Percentiles rank a stretch among this genome's conserved stretches.
These are phyloP conservation scores for Eimeria necatrix DNA, from an alignment of 169 alveolate species.

Conservation along the genomic window DNA sequence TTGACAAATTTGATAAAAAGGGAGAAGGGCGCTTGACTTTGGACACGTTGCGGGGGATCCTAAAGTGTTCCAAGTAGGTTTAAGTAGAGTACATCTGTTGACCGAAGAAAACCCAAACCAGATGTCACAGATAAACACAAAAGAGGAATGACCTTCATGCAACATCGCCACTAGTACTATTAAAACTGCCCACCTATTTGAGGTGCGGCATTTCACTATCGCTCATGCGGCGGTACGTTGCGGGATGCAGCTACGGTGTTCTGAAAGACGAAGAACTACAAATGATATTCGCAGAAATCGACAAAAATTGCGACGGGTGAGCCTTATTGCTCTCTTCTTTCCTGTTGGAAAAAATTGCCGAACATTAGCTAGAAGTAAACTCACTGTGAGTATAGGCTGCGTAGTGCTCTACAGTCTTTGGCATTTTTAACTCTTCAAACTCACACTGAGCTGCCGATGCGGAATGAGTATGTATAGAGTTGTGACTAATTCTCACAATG, in stretches of 20 bases:
- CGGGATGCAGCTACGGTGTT: constrained; percentile 16
- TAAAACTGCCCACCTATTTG: not conserved
- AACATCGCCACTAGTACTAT: not conserved
- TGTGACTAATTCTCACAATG: not conserved
- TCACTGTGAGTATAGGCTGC: not conserved
- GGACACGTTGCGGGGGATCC: constrained; percentile 26
- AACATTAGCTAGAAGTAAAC: not conserved
- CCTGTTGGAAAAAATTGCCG: not conserved
- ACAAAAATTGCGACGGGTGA: constrained; percentile 69
- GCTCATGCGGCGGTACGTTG: not conserved
- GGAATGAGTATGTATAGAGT: not conserved
- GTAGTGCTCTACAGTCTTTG: not conserved
- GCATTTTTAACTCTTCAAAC: not conserved
- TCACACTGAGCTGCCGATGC: not conserved
- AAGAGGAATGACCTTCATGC: too few relatives aligned
- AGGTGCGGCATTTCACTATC: not conserved
- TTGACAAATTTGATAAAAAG: constrained; percentile 38
- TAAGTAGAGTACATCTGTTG: not conserved
- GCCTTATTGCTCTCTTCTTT: not conserved
- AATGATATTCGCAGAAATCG: constrained; percentile 43
- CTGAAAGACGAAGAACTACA: constrained; percentile 54
- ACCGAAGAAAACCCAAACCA: not conserved
- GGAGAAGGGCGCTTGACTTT: constrained; percentile 51
- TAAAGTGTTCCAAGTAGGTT: constrained; percentile 47
- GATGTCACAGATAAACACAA: too few relatives aligned